Evolutionary conservation across 768 basidiomycete genomes (phyloP).

Genomic region (Astraeus odoratus): DNA sequence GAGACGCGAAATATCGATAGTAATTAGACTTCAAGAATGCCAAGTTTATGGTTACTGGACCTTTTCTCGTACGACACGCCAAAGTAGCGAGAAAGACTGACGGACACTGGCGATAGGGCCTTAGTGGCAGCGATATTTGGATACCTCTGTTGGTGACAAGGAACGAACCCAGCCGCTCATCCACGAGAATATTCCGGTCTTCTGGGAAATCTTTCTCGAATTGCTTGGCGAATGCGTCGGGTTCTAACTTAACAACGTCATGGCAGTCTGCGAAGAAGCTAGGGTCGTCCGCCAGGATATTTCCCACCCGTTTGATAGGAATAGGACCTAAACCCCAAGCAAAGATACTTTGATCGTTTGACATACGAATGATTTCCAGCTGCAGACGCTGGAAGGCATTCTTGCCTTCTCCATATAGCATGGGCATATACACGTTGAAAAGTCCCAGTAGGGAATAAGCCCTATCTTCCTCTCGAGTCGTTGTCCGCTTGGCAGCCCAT

Average conservation of each 20-base stretch:
- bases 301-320: not conserved
- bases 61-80: not conserved
- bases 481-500: slow-evolving; percentile 15
- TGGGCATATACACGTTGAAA: slow-evolving; percentile 8
- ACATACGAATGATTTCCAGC: slow-evolving; percentile 2
- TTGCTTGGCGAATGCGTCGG: not conserved
- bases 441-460: slow-evolving; percentile 14
- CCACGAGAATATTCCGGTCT: no score
- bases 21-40: not conserved
- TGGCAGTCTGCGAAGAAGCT: not conserved
- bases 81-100: not conserved
- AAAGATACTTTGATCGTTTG: slow-evolving; percentile 3
- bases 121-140: not conserved
- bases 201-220: not conserved
- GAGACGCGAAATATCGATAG: not conserved
- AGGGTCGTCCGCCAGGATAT: not conserved
- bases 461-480: slow-evolving; percentile 11
- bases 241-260: not conserved
- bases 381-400: slow-evolving; percentile 5
- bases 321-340: slow-evolving; percentile 1
- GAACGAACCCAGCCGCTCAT: not conserved
- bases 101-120: not conserved
- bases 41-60: not conserved
- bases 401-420: slow-evolving; percentile 12
- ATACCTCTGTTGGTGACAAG: not conserved